Conservation (phyloP, 2,329 filamentous ascomycete species). For the Penicillium sp. region DNA sequence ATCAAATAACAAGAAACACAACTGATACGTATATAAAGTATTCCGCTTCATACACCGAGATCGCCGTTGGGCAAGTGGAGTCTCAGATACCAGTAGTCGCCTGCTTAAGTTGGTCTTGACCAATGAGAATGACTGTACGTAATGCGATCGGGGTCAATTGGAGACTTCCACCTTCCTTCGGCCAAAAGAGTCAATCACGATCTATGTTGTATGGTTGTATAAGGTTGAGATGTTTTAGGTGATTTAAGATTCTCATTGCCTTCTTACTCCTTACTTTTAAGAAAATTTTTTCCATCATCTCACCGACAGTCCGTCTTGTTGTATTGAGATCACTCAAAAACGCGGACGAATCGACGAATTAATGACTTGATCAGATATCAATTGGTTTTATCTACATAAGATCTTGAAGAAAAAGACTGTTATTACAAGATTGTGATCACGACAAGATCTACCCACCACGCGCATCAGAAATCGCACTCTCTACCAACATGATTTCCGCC, state of each 20-base stretch:
- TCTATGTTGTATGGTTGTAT: background rate
- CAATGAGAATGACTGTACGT: constrained; percentile 13
- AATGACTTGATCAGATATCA: constrained; percentile 1
- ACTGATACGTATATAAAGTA: too few relatives aligned
- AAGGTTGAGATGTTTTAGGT: background rate
- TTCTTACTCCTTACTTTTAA: background rate
- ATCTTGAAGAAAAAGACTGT: too few relatives aligned
- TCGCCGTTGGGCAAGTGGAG: background rate
- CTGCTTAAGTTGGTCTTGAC: background rate
- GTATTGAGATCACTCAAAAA: background rate
- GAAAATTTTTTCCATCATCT: constrained; percentile 10
- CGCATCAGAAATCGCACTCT: background rate
- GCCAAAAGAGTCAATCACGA: constrained; percentile 8
- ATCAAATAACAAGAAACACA: too few relatives aligned
- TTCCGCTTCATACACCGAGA: background rate
- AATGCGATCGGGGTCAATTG: constrained; percentile 8
- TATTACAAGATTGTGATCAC: too few relatives aligned
- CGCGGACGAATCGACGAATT: background rate
- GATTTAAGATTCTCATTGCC: constrained; percentile 5
- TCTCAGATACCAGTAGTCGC: background rate
- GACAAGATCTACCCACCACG: background rate
- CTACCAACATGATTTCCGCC: constrained; percentile 3
- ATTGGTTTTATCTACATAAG: background rate
- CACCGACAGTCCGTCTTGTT: constrained; percentile 8
- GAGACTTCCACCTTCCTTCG: background rate